Evolutionary conservation across 192 early-diverging fungal species (phyloP), one percentile per base, ranked within the genome.

Genomic region (Phycomyces nitens): DNA sequence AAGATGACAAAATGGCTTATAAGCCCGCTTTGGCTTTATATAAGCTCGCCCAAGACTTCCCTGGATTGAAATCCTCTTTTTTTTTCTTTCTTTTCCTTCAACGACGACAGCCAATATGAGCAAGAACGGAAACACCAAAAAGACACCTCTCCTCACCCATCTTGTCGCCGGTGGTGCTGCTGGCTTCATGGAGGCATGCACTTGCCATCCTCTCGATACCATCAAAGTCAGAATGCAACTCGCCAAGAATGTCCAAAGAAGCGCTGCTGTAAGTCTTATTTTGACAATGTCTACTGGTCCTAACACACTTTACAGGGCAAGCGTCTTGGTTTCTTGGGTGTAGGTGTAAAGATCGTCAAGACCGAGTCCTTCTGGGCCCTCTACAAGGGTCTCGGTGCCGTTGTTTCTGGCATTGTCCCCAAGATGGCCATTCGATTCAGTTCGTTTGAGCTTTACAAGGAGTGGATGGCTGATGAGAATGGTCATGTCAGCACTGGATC

Each of bases 401-500:
- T 99, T 2, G 89, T 94, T 12, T 84, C 93, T 4, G 95, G 96
- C 40, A 99, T 99, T 66, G 93, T 99, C 15, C 96, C 96, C 68
- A 99, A 99, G 83, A 97, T 97, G 94, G 96, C 95, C 22, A 99
- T 99, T 70, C 89, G 96, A 51, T 99, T 99, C 81, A 92, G 90
- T 6, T 93, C 91, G 53, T 97, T 99, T 68, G 94, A 99, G 76
- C 81, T 84, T 49, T 99, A 95, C 83, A 97, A 99, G 80, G 78
- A 82, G 9, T 76, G 80, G 65, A 68, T 97, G 62, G 88, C 90
- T 9, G 76, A 88, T 72, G 72, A 69, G 0, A 84, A 82, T 14
- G 89, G 90, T 42, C 74, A 80, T n/a, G 82, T 88, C 11, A 79
- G 76, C 66, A 88, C 90, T 39, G 62, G 58, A 21, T 86, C 79